Conservation (phyloP, 495 filamentous ascomycete species). For the Daldinia vernicosa region DNA sequence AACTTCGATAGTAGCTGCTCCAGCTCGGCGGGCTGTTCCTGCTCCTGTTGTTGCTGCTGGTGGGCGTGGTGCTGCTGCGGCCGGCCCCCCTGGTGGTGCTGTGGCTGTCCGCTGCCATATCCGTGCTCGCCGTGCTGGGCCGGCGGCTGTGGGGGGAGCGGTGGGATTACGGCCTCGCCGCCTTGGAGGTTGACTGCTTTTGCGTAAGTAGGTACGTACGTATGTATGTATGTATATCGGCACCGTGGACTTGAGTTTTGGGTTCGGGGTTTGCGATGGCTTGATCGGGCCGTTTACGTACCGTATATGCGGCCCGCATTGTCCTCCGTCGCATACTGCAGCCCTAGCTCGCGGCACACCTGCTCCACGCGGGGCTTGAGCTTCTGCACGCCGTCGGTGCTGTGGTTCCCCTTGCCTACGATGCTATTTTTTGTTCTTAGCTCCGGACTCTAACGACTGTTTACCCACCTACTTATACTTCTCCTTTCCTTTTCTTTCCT, state of each 20-base stretch:
- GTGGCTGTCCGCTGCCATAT: conserved; percentile 44
- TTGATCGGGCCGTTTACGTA: not conserved
- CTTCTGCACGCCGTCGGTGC: conserved; percentile 78
- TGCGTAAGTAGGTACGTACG: not conserved
- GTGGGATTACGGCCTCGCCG: conserved; percentile 52
- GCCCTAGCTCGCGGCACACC: conserved; percentile 80
- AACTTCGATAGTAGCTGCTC: conserved; percentile 71
- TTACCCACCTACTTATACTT: not conserved
- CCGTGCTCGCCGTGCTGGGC: conserved; percentile 32
- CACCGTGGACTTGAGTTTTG: not conserved
- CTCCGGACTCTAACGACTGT: not conserved
- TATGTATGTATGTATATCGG: not conserved
- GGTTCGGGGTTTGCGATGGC: conserved; percentile 57
- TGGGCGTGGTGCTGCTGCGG: conserved; percentile 51
- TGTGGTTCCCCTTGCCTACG: conserved; percentile 95
- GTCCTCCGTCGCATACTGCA: conserved; percentile 83
- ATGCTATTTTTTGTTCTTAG: conserved; percentile 57
- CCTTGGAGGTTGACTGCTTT: conserved; percentile 49
- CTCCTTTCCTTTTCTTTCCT: not conserved
- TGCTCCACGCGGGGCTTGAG: conserved; percentile 91
- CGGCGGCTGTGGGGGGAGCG: conserved; percentile 60
- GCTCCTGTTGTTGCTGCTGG: conserved; percentile 47
- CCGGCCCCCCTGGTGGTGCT: conserved; percentile 43
- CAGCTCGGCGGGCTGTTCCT: conserved; percentile 67
- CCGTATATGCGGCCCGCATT: conserved; percentile 85